Evolutionary conservation across 768 basidiomycete species (phyloP), one percentile per base, ranked within the genome.

Genomic region (Kwoniella sp.): DNA sequence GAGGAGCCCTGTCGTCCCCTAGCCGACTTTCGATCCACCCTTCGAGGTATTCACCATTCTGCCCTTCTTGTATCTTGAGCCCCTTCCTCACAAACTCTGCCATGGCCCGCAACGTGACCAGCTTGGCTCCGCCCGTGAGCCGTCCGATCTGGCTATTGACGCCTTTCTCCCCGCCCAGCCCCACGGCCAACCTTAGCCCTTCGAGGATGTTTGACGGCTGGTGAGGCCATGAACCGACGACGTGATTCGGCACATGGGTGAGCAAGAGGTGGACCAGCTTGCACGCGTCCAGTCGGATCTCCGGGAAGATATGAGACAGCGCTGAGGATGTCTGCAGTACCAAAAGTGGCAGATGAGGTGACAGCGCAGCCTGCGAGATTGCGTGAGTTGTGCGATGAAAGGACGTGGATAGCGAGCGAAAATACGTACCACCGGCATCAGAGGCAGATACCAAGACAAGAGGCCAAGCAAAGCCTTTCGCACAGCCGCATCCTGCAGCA

Each of bases 221-320:
- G 50, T 78, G 77, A 38, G 79, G 79, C 87, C 88, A 92, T 7
- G 84, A 83, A 45, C 77, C 76, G 3, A 84, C 80, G 3, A 90
- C 82, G 7, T 79, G 75, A 34, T 79, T 78, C 9, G 91, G 89
- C 3, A 86, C 81, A 53, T 78, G 65, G 31, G 85, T 82, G 3
- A 95, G 78, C 33, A 89, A 79, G 20, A 92, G 69, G 62, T 87
- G 81, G 36, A 96, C 74, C 60, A 89, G 82, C 11, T 84, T 83
- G 47, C 93, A 79, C 3, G 89, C 88, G 67, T 96, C 92, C 32
- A 96, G 80, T 14, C 90, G 82, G 54, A 96, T 89, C 72, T 93
- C 89, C 19, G 91, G 91, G 71, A 91, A 95, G 40, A 98, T 93
- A 63, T 92, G 87, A 0, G 89, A 91, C 71, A 92, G 86, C 0